Percentiles rank a stretch among this genome's conserved stretches.
Conservation (phyloP, 1,284 basidiomycete genomes). For the Sporisorium scitamineum region DNA sequence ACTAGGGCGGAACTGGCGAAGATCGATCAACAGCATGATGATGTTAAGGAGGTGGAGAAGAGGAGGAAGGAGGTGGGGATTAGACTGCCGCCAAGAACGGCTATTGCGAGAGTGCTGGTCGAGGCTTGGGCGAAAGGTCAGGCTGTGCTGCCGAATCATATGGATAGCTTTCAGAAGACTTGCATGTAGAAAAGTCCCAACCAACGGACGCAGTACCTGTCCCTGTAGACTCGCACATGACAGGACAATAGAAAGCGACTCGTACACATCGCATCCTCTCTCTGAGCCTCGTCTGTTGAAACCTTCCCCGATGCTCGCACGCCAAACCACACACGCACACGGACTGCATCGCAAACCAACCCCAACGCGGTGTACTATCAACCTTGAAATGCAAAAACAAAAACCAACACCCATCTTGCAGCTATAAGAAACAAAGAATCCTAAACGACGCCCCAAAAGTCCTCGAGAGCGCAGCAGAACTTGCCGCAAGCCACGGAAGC, state of each 20-base stretch:
- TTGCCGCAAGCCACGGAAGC: slow-evolving; percentile 96
- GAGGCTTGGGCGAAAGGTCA: slow-evolving; percentile 76
- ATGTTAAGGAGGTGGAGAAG: slow-evolving; percentile 67
- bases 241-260: too few relatives aligned
- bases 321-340: neutral
- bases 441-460: slow-evolving; percentile 70
- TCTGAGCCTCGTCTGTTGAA: too few relatives aligned
- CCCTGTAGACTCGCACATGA: too few relatives aligned
- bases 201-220: neutral
- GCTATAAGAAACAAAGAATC: neutral
- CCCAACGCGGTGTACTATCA: neutral
- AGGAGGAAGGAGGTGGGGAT: slow-evolving; percentile 54
- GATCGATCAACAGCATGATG: slow-evolving; percentile 71
- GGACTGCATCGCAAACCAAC: neutral
- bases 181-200: slow-evolving; percentile 18
- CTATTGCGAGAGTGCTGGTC: slow-evolving; percentile 80
- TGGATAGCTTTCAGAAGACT: slow-evolving; percentile 37
- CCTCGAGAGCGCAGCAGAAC: slow-evolving; percentile 77
- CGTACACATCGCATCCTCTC: too few relatives aligned
- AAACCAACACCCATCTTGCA: neutral
- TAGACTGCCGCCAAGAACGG: slow-evolving; percentile 71
- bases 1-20: slow-evolving; percentile 75
- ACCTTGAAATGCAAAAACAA: neutral
- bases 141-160: slow-evolving; percentile 53
- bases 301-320: too few relatives aligned